These are phyloP conservation scores for Phoenix dactylifera DNA, from an alignment of 176 grass and related monocot species.

Conservation along the genomic window DNA sequence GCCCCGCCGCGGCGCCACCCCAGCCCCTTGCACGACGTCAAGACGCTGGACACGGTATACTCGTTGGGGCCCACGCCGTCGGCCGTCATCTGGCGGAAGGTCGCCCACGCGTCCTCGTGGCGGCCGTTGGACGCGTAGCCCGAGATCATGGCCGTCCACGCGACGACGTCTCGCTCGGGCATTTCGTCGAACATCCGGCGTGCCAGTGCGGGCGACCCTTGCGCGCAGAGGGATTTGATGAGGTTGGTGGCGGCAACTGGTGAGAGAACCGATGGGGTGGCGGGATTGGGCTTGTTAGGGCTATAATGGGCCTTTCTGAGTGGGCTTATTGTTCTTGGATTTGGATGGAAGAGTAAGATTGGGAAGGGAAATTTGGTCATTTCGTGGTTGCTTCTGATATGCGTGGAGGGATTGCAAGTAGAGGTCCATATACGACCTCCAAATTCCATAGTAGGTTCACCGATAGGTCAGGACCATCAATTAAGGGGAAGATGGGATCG, in stretches of 20 bases:
- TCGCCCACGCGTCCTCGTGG: slow-evolving; percentile 11
- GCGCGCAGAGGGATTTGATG: slow-evolving; percentile 19
- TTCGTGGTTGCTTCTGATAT: too few relatives aligned
- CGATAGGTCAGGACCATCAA: too few relatives aligned
- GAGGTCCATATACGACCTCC: too few relatives aligned
- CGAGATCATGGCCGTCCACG: slow-evolving; percentile 55
- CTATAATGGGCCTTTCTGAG: background rate
- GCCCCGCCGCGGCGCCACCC: background rate
- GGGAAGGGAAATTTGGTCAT: too few relatives aligned
- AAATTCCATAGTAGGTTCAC: too few relatives aligned
- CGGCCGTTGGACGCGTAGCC: slow-evolving; percentile 31
- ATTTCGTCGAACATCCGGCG: slow-evolving; percentile 44
- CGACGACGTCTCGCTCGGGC: slow-evolving; percentile 37
- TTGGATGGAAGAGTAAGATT: too few relatives aligned
- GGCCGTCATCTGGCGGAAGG: slow-evolving; percentile 32
- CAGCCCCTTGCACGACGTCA: slow-evolving; percentile 23
- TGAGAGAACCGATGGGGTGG: background rate
- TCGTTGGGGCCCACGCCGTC: slow-evolving; percentile 25
- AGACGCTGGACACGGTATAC: slow-evolving; percentile 43
- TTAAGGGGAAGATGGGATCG: too few relatives aligned
- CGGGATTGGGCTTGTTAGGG: background rate
- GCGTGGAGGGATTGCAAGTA: too few relatives aligned
- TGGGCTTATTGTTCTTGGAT: too few relatives aligned
- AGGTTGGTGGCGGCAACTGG: slow-evolving; percentile 19
- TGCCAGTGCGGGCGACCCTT: slow-evolving; percentile 16